Evolutionary conservation across 345 rosid species (phyloP), one percentile per base, ranked within the genome.

Genomic region (Punica granatum): DNA sequence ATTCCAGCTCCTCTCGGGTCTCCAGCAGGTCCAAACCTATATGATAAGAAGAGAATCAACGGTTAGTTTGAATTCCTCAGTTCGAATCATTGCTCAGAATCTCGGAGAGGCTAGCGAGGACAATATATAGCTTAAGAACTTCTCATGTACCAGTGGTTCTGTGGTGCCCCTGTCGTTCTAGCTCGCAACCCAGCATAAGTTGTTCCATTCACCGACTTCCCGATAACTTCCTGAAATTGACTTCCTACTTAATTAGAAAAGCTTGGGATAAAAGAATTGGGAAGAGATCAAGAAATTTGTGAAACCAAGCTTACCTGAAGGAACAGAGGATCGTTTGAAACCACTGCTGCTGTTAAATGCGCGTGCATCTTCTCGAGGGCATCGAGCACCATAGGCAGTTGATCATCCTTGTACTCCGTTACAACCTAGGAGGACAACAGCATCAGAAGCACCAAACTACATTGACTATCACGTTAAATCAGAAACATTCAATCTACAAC

Each of bases 1-100:
- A 94, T 94, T 53, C 99, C 99, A 0, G 99, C 99, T 41, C 99
- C 98, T 79, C 98, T 84, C 0, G 99, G 99, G 77, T 94, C 99
- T 36, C 99, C 99, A 1, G 98, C 88, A 0, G 98, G 99, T 73
- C 99, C 99, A 79, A 94, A 94, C 97, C 98, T 92, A 77, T 33
- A 54, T 28, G 34, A 37, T 60, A 59, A n/a, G 39, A 64, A 18
- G 31, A n/a, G 60, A 61, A 66, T 9, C 2, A 3, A 32, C 43
- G 30, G 30, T 28, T 16, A 25, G 23, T 8, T n/a, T 3, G 58
- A 56, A 13, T 56, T 15, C 33, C 5, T 12, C 2, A 23, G 8
- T 21, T 25, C 3, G 30, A 7, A 12, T 6, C 3, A 2, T 54
- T 1, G 60, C 30, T 25, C 0, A 25, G 6, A 23, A 4, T 54